These are phyloP conservation scores for Ceratobasidium sp. DNA, from an alignment of 1,284 basidiomycete species.

Conservation along the genomic window DNA sequence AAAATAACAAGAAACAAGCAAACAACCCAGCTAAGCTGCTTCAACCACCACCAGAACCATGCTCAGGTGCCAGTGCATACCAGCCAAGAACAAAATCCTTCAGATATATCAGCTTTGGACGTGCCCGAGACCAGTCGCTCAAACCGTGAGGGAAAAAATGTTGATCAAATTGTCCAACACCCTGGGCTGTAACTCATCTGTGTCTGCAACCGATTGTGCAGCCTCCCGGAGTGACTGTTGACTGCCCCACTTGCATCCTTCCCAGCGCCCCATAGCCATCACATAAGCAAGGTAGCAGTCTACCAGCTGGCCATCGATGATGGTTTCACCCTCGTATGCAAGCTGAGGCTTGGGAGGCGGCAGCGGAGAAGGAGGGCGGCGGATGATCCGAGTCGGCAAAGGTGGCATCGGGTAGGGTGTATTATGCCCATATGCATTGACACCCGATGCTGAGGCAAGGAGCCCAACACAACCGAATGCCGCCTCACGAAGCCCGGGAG, in stretches of 20 bases:
- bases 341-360: not conserved
- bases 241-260: not conserved
- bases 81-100: too few relatives aligned
- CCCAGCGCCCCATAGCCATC: not conserved
- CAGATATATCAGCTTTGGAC: not conserved
- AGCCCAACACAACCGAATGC: slow-evolving; percentile 5
- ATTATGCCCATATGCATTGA: slow-evolving; percentile 11
- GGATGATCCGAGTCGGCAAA: not conserved
- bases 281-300: not conserved
- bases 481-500: not conserved
- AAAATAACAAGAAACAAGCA: too few relatives aligned
- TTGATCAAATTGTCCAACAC: not conserved
- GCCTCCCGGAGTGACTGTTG: not conserved
- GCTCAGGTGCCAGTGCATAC: not conserved
- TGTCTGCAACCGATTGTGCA: not conserved
- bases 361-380: not conserved
- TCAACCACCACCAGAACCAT: too few relatives aligned
- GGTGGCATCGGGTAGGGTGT: slow-evolving; percentile 6
- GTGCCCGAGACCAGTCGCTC: not conserved
- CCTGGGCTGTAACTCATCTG: not conserved
- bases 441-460: not conserved
- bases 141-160: not conserved
- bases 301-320: not conserved
- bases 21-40: too few relatives aligned
- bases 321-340: too few relatives aligned